Percentiles rank a stretch among this genome's conserved stretches.
These are phyloP conservation scores for Arachis hypogaea DNA, from an alignment of 306 rosid species.

Conservation along the genomic window DNA sequence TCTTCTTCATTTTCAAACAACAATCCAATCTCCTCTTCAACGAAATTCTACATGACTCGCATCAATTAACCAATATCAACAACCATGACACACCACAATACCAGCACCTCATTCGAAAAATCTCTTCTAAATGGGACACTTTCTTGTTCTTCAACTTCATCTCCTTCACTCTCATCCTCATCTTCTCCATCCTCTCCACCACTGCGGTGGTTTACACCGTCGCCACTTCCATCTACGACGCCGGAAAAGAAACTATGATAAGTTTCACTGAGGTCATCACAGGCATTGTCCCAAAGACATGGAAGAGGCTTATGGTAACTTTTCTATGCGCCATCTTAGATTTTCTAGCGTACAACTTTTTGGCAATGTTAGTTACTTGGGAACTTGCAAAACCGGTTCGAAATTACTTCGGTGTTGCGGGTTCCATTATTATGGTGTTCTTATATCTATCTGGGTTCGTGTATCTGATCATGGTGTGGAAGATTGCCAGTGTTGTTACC, in stretches of 20 bases:
- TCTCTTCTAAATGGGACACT: conserved; percentile 38
- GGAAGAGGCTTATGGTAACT: conserved; percentile 56
- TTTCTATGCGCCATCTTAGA: conserved; percentile 47
- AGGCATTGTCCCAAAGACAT: conserved; percentile 53
- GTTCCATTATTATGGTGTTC: not conserved
- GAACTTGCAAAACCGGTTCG: not conserved
- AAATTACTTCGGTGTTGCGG: rapidly evolving
- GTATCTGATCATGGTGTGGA: conserved; percentile 59
- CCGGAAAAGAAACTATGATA: conserved; percentile 30
- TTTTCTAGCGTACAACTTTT: conserved; percentile 41
- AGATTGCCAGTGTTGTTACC: conserved; percentile 58
- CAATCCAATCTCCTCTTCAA: conserved; percentile 33
- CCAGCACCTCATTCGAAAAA: conserved; percentile 2
- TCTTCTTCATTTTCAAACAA: conserved; percentile 40
- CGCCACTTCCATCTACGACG: conserved; percentile 44
- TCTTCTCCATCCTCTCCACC: conserved; percentile 53
- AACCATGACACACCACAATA: not conserved
- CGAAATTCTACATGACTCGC: conserved; percentile 12
- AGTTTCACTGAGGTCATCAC: conserved; percentile 47
- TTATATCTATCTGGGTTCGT: conserved; percentile 48
- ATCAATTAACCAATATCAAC: not conserved
- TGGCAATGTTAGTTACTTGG: not conserved
- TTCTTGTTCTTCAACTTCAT: conserved; percentile 39
- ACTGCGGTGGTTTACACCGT: conserved; percentile 55
- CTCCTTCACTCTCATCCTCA: conserved; percentile 37